A percentile compares a stretch with the other conserved stretches of the same genome.
Evolutionary conservation across 768 basidiomycete genomes (phyloP).

Genomic region (Lentinula lateritia): DNA sequence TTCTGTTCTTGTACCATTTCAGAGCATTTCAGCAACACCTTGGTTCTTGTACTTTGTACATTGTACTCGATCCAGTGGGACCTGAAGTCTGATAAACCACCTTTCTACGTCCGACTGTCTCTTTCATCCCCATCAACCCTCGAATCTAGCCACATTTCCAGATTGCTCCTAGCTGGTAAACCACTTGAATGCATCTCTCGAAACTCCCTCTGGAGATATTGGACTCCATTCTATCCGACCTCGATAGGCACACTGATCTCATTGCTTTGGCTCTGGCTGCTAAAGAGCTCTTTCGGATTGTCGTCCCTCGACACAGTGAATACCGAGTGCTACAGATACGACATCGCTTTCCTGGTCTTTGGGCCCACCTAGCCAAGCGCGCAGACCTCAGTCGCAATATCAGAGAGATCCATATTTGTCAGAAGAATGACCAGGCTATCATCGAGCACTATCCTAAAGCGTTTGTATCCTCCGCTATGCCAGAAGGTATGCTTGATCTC

Average conservation of each 20-base stretch:
- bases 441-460: conserved; percentile 37
- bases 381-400: conserved; percentile 44
- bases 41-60: neutral
- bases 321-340: conserved; percentile 45
- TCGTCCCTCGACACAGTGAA: conserved; percentile 43
- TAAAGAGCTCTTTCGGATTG: conserved; percentile 26
- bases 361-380: conserved; percentile 46
- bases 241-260: conserved; percentile 36
- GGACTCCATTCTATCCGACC: conserved; percentile 25
- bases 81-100: neutral
- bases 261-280: conserved; percentile 40
- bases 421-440: conserved; percentile 27
- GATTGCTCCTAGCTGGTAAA: too few relatives aligned
- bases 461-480: conserved; percentile 23
- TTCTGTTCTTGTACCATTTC: neutral
- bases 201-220: conserved; percentile 8
- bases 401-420: conserved; percentile 39
- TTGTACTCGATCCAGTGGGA: neutral
- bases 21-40: neutral
- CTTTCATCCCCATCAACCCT: neutral
- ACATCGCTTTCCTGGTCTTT: conserved; percentile 32
- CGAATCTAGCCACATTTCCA: too few relatives aligned
- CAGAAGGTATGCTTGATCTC: conserved; percentile 1
- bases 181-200: neutral
- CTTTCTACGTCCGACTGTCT: neutral